These are phyloP conservation scores for Aspergillus avenaceus DNA, from an alignment of 495 filamentous ascomycete genomes.

Conservation along the genomic window DNA sequence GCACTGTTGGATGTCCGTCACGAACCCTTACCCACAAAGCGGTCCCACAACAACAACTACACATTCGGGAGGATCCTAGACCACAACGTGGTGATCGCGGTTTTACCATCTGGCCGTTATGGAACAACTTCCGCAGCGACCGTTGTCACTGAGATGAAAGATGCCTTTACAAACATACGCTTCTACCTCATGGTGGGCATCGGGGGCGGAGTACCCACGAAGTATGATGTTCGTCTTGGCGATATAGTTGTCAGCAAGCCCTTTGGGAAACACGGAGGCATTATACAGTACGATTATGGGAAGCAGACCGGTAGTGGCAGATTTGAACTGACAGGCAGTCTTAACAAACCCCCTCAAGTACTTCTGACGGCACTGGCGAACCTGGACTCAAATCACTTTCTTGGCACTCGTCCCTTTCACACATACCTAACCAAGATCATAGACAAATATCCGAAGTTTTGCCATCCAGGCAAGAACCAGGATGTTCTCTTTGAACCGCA, in stretches of 20 bases:
- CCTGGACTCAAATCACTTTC: constrained; percentile 16
- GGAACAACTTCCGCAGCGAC: constrained; percentile 20
- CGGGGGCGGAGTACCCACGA: constrained; percentile 35
- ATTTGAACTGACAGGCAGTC: constrained; percentile 21
- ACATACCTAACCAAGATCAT: neutral
- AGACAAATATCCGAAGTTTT: constrained; percentile 9
- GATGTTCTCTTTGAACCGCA: constrained; percentile 25
- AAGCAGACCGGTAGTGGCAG: neutral
- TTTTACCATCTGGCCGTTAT: constrained; percentile 19
- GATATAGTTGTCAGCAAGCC: constrained; percentile 37
- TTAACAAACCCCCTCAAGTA: constrained; percentile 22
- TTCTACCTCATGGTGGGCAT: constrained; percentile 37
- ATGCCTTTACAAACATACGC: neutral
- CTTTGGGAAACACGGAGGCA: constrained; percentile 16
- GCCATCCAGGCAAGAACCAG: constrained; percentile 10
- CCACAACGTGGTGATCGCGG: constrained; percentile 37
- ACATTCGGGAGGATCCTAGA: constrained; percentile 23
- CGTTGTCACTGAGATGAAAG: constrained; percentile 10
- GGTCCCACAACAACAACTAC: constrained; percentile 8
- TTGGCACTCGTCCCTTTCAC: no score
- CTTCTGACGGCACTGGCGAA: constrained; percentile 21
- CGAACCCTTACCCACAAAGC: neutral
- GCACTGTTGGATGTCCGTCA: neutral
- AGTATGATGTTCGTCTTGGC: constrained; percentile 37
- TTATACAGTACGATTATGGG: constrained; percentile 26